These are phyloP conservation scores for Tulasnella sp. DNA, from an alignment of 768 basidiomycete genomes.

Conservation along the genomic window DNA sequence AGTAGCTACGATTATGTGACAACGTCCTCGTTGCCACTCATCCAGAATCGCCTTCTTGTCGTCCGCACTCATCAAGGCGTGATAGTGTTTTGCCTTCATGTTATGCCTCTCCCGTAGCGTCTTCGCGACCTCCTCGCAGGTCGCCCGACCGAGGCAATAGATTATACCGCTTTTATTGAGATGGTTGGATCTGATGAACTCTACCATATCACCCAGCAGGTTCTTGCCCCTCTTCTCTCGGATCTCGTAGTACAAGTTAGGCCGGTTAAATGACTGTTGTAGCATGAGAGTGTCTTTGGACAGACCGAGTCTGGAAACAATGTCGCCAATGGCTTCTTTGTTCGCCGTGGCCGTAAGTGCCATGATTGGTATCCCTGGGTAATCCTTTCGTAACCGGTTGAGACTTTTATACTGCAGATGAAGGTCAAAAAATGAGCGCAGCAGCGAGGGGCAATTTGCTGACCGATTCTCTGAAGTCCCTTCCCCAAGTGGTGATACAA, in stretches of 20 bases:
- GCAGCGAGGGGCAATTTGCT: slow-evolving; percentile 22
- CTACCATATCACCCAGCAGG: slow-evolving; percentile 46
- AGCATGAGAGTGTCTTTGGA: slow-evolving; percentile 44
- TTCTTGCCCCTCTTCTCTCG: slow-evolving; percentile 35
- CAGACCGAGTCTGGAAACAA: slow-evolving; percentile 57
- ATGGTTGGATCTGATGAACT: slow-evolving; percentile 52
- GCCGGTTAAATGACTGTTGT: slow-evolving; percentile 80
- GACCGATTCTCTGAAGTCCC: slow-evolving; percentile 80
- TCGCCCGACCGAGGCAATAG: slow-evolving; percentile 59
- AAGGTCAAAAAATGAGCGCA: not conserved
- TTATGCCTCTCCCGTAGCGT: slow-evolving; percentile 45
- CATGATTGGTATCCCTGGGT: slow-evolving; percentile 79
- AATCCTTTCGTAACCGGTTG: slow-evolving; percentile 54
- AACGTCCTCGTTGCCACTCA: slow-evolving; percentile 60
- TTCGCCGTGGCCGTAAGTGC: slow-evolving; percentile 95
- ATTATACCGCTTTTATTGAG: slow-evolving; percentile 62
- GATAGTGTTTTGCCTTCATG: slow-evolving; percentile 65
- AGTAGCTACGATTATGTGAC: slow-evolving; percentile 85
- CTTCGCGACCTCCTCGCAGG: slow-evolving; percentile 71
- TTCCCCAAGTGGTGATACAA: slow-evolving; percentile 88
- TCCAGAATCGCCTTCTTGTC: slow-evolving; percentile 52
- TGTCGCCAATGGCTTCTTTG: slow-evolving; percentile 60
- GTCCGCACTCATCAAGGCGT: slow-evolving; percentile 56
- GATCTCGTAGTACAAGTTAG: slow-evolving; percentile 75
- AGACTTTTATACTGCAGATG: slow-evolving; percentile 51